Evolutionary conservation across 257 asterid genomes (phyloP).

Genomic region (Plantago major): DNA sequence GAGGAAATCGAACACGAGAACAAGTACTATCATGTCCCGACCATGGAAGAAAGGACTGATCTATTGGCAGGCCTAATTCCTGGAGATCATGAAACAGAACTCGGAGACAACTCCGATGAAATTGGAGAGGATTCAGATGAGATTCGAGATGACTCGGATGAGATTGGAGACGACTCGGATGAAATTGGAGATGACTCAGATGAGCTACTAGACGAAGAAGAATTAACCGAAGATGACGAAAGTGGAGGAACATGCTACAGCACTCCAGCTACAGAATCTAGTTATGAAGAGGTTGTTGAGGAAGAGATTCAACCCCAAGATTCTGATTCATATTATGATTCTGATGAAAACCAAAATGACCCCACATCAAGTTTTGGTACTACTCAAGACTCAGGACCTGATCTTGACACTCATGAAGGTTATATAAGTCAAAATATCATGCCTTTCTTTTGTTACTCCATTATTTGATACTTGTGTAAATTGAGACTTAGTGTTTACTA

Average conservation of each 20-base stretch:
- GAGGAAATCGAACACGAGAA: conserved; percentile 24
- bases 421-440: not conserved
- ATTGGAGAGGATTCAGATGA: conserved; percentile 1
- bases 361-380: conserved; percentile 38
- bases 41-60: conserved; percentile 20
- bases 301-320: conserved; percentile 36
- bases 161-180: not conserved
- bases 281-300: conserved; percentile 27
- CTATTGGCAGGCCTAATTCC: conserved; percentile 16
- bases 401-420: conserved; percentile 31
- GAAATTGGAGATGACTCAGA: not conserved
- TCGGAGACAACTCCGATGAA: no score
- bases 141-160: not conserved
- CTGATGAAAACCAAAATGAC: conserved; percentile 24
- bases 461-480: not conserved
- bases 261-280: conserved; percentile 41
- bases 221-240: conserved; percentile 23
- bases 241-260: conserved; percentile 31
- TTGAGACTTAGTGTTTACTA: not conserved
- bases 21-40: conserved; percentile 17
- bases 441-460: not conserved
- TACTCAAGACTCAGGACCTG: conserved; percentile 10
- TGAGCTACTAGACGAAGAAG: not conserved
- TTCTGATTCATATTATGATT: conserved; percentile 35
- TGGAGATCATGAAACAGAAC: conserved; percentile 12